Base-by-base conservation (phyloP, 805 yeast species). In the Spathaspora passalidarum region DNA sequence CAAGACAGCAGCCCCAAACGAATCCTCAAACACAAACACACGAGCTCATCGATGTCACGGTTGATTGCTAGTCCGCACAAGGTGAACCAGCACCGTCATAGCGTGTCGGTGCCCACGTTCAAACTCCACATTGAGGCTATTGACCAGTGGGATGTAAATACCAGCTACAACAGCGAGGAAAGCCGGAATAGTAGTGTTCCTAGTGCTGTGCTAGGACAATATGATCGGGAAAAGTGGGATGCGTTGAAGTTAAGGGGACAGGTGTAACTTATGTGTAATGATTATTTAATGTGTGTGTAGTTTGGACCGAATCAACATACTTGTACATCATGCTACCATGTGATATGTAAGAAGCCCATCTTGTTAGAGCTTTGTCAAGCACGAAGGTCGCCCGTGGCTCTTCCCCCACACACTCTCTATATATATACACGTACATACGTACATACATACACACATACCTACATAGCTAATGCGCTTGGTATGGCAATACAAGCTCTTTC, bases 181-280 rank as follows among this genome's bases (percentile, higher is more conserved):
- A 74, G 78, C 2, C 62, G 73, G 11, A 69, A 63, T 36, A 56
- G 79, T 62, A 62, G 75, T 55, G 49, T 72, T 32, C 86, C 87
- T 0, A 72, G 81, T 35, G 80, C 74, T 10, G 81, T 79, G 2
- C 73, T 81, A 45, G 86, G 87, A 0, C 80, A 80, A 55, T 82
- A 82, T 56, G 88, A 82, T 54, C 66, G 76, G 54, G 88, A 82
- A 57, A 82, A 82, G 57, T 81, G 86, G 86, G 66, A 76, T 26
- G n/a, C 32, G 9, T 26, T 26, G n/a, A 5, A 26, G 13, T 26
- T 26, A 11, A 26, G 32, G 13, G 32, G 32, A 7, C 32, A 26
- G n/a, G 32, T 26, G n/a, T 26, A 26, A n/a, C n/a, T n/a, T n/a
- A n/a, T n/a, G n/a, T n/a, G n/a, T n/a, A n/a, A n/a, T n/a, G n/a